Base-by-base conservation (phyloP, 768 basidiomycete species). In the Lactarius indigo region DNA sequence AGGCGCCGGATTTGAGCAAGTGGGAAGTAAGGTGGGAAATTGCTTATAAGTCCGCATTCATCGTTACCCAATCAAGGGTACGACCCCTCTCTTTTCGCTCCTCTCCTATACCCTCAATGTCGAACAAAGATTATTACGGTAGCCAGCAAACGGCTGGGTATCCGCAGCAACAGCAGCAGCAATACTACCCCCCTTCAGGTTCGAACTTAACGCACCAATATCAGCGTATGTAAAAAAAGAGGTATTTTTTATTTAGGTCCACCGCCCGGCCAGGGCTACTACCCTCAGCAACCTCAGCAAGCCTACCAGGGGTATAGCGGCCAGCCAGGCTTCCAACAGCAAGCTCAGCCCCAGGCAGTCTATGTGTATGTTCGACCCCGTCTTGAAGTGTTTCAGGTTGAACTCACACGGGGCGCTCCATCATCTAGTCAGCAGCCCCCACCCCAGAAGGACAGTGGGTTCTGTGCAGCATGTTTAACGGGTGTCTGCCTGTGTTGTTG, bases 301-400 rank as follows among this genome's bases (percentile, higher is more conserved):
- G 79, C 87, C 0, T 90, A 92, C 74, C 84, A 87, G 64, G 77
- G 77, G 52, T 75, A 78, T 42, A 74, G 76, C 33, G 77, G 78
- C 20, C 82, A 80, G 55, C 78, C 74, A 30, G 75, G 74, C 8
- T 84, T 83, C 70, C 82, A 84, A 61, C 84, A 85, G 18, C 85
- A 88, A 69, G 87, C 86, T 20, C 87, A 86, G 70, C 91, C 92
- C 20, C 91, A 93, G 75, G 87, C 88, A 0, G 87, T 93, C 61
- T 90, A 91, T 73, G 89, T 92, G 91, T 92, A 73, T 70, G 90
- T 82, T 41, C 8, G 26, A 30, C 31, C 42, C 5, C 37, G n/a
- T 35, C 39, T 54, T 47, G 33, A 28, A 5, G 26, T 37, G 37
- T 23, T 50, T 5, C 44, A 35, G 44, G 44, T 47, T 52, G 50